phyloP scores from a whole-genome alignment of 2,329 filamentous ascomycete genomes.

The Cladosporium colombiae region DNA sequence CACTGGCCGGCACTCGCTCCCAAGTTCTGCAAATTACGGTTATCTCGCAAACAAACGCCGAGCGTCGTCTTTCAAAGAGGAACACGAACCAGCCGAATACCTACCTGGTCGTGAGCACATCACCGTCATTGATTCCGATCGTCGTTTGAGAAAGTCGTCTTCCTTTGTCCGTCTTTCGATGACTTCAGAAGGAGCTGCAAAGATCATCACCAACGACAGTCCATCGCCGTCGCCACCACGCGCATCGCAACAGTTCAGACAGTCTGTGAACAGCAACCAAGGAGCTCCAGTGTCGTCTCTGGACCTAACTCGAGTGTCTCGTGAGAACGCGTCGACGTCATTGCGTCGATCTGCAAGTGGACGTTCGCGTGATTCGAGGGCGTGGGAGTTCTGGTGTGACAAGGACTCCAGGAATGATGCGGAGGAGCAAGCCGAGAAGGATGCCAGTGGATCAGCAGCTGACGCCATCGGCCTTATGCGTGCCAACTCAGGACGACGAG shows the following conservation, averaged over 20 bases:
- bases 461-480: conserved; percentile 80
- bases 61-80: conserved; percentile 39
- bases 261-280: conserved; percentile 11
- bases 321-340: neutral
- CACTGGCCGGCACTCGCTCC: conserved; percentile 6
- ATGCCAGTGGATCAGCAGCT: conserved; percentile 75
- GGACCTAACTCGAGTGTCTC: conserved; percentile 7
- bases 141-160: conserved; percentile 33
- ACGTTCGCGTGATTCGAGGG: conserved; percentile 79
- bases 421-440: conserved; percentile 77
- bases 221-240: conserved; percentile 68
- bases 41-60: conserved; percentile 48
- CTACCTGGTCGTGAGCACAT: neutral
- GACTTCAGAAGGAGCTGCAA: conserved; percentile 87
- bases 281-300: conserved; percentile 9
- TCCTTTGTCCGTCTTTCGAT: conserved; percentile 74
- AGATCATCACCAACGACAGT: conserved; percentile 70
- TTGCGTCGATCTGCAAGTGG: conserved; percentile 57
- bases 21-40: conserved; percentile 12
- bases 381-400: conserved; percentile 90
- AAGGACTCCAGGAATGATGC: conserved; percentile 76
- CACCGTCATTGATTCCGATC: neutral
- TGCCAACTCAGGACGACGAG: conserved; percentile 63
- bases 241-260: conserved; percentile 28
- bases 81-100: neutral